A percentile compares a stretch with the other conserved stretches of the same genome.
Conservation (phyloP, 768 basidiomycete genomes). For the Suillus subluteus region DNA sequence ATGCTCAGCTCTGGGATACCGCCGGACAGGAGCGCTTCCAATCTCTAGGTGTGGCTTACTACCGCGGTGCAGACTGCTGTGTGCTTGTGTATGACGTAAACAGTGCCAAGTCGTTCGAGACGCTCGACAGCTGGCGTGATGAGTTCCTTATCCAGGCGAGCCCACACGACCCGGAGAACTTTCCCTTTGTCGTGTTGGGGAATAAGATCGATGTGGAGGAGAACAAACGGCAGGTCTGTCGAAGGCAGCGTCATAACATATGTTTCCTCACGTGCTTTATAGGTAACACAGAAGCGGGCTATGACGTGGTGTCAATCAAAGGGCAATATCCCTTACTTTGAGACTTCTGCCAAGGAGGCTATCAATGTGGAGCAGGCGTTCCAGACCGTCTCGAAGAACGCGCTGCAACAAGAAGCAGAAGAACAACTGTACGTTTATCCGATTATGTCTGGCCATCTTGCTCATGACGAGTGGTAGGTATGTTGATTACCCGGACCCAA, state of each 20-base stretch:
- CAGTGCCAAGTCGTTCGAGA: slow-evolving; percentile 97
- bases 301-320: slow-evolving; percentile 99
- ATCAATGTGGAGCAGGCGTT: slow-evolving; percentile 99
- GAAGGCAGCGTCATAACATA: slow-evolving; percentile 20
- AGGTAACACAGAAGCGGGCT: slow-evolving; percentile 99
- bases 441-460: slow-evolving; percentile 4
- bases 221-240: slow-evolving; percentile 87
- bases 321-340: slow-evolving; percentile 99
- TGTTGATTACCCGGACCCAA: slow-evolving; percentile 98
- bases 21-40: slow-evolving; percentile 99
- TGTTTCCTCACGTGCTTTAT: slow-evolving; percentile 11
- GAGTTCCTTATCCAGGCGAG: slow-evolving; percentile 99
- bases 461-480: slow-evolving; percentile 58
- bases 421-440: slow-evolving; percentile 77
- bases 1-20: slow-evolving; percentile 91
- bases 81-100: slow-evolving; percentile 99
- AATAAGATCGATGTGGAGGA: slow-evolving; percentile 99
- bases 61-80: slow-evolving; percentile 98
- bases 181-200: slow-evolving; percentile 98
- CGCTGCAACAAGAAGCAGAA: slow-evolving; percentile 95
- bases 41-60: slow-evolving; percentile 98
- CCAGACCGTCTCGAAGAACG: slow-evolving; percentile 99
- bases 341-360: slow-evolving; percentile 99
- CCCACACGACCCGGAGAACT: slow-evolving; percentile 99
- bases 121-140: slow-evolving; percentile 98